Base-by-base conservation (phyloP, 2,329 filamentous ascomycete species). In the Colletotrichum salicis region DNA sequence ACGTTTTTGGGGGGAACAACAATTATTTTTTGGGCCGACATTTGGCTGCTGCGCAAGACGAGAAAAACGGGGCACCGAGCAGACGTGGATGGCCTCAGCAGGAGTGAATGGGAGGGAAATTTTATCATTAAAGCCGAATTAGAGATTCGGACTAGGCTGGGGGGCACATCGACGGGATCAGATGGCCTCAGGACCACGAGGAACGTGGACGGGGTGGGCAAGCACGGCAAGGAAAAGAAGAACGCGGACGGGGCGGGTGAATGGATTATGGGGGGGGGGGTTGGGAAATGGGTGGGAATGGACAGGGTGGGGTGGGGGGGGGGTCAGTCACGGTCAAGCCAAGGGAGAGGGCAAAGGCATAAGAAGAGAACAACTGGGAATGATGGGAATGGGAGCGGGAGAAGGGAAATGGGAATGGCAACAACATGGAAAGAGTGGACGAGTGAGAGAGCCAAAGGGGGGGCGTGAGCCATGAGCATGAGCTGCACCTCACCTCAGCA, bases 31-130 rank as follows among this genome's bases (percentile, higher is more conserved):
- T 81, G 82, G 68, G 71, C 68, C 68, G 71, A 67, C 69, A 57
- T 73, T 73, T 82, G 82, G 82, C 69, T 69, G 70, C 78, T 80
- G 79, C 78, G 76, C 75, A 79, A 74, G 77, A 78, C 72, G 78
- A 80, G 80, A 86, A 86, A 86, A 86, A 82, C 83, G 84, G 85
- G 85, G 84, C 84, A 74, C 71, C 80, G 77, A 82, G 67, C 67
- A 72, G 70, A 71, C 70, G 70, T 66, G 67, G 67, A 70, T 70
- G 67, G 70, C 70, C 66, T 72, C 67, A 71, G 70, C 61, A 72
- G 54, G 66, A 52, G 67, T 72, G 70, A 66, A 72, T 61, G 70
- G 78, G 76, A 79, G 79, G 79, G 78, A 82, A 81, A 80, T 80
- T 79, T 80, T 79, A 80, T 79, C 77, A 78, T 79, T 78, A 71